Percentiles rank a stretch among this genome's conserved stretches.
Evolutionary conservation across 164 flowering plant species (phyloP).

Genomic region (Santalum album): DNA sequence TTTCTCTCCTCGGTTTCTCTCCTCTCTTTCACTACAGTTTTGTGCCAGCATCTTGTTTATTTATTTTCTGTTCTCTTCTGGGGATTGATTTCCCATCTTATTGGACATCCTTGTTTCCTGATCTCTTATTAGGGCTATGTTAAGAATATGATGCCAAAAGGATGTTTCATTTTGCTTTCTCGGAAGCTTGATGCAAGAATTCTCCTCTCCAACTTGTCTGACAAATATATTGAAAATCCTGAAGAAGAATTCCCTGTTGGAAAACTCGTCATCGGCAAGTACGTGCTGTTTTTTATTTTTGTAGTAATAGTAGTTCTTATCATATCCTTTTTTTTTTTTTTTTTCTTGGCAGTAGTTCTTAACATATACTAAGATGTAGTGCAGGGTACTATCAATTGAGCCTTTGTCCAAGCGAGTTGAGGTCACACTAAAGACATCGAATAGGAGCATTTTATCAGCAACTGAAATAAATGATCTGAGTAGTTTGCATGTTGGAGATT

Average conservation of each 20-base stretch:
- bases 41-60: not conserved
- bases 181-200: conserved; percentile 86
- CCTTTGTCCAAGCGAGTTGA: conserved; percentile 79
- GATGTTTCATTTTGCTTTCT: conserved; percentile 85
- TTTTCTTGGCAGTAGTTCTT: not conserved
- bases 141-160: conserved; percentile 63
- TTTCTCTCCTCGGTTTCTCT: too few species aligned
- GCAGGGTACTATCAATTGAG: conserved; percentile 83
- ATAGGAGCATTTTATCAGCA: conserved; percentile 20
- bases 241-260: conserved; percentile 78
- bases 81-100: not conserved
- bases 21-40: too few species aligned
- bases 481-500: conserved; percentile 51
- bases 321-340: not conserved
- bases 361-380: conserved; percentile 6
- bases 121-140: conserved; percentile 62
- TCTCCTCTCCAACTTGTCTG: conserved; percentile 77
- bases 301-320: not conserved
- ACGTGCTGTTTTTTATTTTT: conserved; percentile 8
- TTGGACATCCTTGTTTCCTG: not conserved
- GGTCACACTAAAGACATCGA: conserved; percentile 53
- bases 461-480: conserved; percentile 30
- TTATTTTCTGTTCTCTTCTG: not conserved
- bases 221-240: conserved; percentile 55
- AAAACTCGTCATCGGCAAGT: conserved; percentile 75